A percentile compares a stretch with the other conserved stretches of the same genome.
Conservation (phyloP, 305 asterid species). For the Euphrasia arctica region DNA sequence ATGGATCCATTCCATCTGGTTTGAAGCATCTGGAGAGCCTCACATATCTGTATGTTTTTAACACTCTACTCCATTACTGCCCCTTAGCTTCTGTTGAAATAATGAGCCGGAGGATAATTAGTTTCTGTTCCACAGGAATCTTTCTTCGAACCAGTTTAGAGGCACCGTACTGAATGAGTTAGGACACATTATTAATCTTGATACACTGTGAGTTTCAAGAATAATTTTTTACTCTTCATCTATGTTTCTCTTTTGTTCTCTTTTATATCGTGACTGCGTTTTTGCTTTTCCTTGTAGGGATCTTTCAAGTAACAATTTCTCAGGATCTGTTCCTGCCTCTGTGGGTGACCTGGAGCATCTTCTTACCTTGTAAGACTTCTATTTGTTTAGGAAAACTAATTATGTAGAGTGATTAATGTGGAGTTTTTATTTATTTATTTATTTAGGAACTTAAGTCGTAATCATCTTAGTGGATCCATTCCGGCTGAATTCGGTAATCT, state of each 20-base stretch:
- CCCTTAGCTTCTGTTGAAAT: not conserved
- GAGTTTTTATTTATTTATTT: not conserved
- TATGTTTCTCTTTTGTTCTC: not conserved
- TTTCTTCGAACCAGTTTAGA: slow-evolving; percentile 73
- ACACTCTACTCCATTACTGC: not conserved
- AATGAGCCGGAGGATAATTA: slow-evolving; percentile 9
- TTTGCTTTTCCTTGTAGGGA: slow-evolving; percentile 43
- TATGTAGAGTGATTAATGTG: not conserved
- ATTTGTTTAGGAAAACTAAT: not conserved
- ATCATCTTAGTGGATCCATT: slow-evolving; percentile 59
- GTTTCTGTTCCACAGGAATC: slow-evolving; percentile 51
- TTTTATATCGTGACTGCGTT: slow-evolving; percentile 7
- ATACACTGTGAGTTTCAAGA: slow-evolving; percentile 66
- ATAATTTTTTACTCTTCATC: not conserved
- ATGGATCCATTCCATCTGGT: slow-evolving; percentile 88
- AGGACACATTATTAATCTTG: slow-evolving; percentile 87
- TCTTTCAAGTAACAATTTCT: slow-evolving; percentile 76
- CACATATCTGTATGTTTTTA: slow-evolving; percentile 70
- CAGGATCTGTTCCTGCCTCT: slow-evolving; percentile 82
- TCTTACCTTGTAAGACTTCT: slow-evolving; percentile 65
- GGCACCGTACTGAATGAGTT: slow-evolving; percentile 76
- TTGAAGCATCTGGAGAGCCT: slow-evolving; percentile 85
- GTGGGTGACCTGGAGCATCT: slow-evolving; percentile 97
- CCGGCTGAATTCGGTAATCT: slow-evolving; percentile 88
- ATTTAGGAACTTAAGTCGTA: slow-evolving; percentile 79